phyloP scores from a whole-genome alignment of 768 basidiomycete genomes.

The Mycena maculata region DNA sequence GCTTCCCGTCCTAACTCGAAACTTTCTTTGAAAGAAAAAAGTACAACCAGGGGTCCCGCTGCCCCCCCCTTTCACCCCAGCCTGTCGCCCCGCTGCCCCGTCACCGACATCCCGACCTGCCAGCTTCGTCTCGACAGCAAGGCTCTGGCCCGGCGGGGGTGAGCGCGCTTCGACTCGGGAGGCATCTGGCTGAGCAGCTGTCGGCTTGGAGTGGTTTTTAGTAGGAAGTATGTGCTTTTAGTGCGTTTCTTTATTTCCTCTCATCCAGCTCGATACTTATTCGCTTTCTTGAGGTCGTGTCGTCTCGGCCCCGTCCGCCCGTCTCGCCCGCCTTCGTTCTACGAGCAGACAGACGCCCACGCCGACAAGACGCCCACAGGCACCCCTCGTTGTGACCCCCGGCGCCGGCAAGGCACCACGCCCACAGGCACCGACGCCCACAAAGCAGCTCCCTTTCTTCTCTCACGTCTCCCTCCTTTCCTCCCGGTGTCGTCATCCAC shows the following conservation, averaged over 20 bases:
- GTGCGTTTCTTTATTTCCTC: not conserved
- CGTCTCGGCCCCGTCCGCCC: not conserved
- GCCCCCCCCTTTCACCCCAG: too few species aligned
- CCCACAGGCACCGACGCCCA: not conserved
- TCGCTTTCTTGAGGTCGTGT: not conserved
- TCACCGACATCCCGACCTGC: too few species aligned
- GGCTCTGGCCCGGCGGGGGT: conserved; percentile 5
- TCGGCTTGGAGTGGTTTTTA: conserved; percentile 1
- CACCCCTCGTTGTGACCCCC: not conserved
- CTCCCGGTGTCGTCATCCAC: too few species aligned
- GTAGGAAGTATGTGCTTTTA: not conserved
- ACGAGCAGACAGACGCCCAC: conserved; percentile 4
- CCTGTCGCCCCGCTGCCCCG: too few species aligned
- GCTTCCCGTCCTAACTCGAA: too few species aligned
- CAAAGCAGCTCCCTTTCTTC: too few species aligned
- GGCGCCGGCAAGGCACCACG: conserved; percentile 14
- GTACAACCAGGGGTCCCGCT: too few species aligned
- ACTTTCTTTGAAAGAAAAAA: too few species aligned
- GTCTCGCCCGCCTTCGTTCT: not conserved
- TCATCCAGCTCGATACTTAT: not conserved
- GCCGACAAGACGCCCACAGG: conserved; percentile 9
- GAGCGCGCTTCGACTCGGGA: conserved; percentile 24
- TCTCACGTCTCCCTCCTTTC: too few species aligned
- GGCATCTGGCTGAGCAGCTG: conserved; percentile 14
- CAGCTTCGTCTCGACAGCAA: too few species aligned